These are phyloP conservation scores for Terfezia claveryi DNA, from an alignment of 495 filamentous ascomycete genomes.

Conservation along the genomic window DNA sequence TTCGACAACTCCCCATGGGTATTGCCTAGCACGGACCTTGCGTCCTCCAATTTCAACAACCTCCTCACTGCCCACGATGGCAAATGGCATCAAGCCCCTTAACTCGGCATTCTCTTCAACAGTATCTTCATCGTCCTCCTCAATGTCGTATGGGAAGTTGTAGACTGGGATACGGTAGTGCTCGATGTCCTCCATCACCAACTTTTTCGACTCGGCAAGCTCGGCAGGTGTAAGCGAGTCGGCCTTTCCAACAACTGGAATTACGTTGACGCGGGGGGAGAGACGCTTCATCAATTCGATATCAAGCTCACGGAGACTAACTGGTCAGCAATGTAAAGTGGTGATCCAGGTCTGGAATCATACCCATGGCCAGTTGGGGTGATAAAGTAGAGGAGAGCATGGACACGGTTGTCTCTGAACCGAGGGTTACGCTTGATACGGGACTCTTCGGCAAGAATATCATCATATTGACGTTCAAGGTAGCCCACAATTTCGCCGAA, in stretches of 20 bases:
- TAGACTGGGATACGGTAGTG: constrained; percentile 99
- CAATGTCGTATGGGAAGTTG: constrained; percentile 99
- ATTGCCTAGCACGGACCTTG: constrained; percentile 82
- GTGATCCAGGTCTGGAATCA: constrained; percentile 7
- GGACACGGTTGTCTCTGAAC: constrained; percentile 96
- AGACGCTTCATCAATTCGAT: constrained; percentile 99
- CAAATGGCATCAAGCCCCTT: constrained; percentile 91
- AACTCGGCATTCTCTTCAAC: constrained; percentile 98
- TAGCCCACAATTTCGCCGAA: constrained; percentile 95
- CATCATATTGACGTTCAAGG: constrained; percentile 96
- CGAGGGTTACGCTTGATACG: constrained; percentile 99
- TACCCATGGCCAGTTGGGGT: constrained; percentile 93
- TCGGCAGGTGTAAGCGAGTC: constrained; percentile 92
- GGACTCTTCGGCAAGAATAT: constrained; percentile 95
- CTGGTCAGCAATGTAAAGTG: constrained; percentile 10
- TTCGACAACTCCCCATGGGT: constrained; percentile 97
- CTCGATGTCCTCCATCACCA: constrained; percentile 99
- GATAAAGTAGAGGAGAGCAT: constrained; percentile 97
- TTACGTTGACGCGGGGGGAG: constrained; percentile 93
- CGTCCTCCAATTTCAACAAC: constrained; percentile 80
- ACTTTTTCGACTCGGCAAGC: constrained; percentile 94
- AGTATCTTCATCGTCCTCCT: constrained; percentile 98
- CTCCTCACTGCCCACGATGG: constrained; percentile 93
- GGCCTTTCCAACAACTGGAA: constrained; percentile 94
- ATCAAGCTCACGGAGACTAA: constrained; percentile 84